phyloP scores from a whole-genome alignment of 306 rosid genomes.

The apple (Malus domestica) region DNA sequence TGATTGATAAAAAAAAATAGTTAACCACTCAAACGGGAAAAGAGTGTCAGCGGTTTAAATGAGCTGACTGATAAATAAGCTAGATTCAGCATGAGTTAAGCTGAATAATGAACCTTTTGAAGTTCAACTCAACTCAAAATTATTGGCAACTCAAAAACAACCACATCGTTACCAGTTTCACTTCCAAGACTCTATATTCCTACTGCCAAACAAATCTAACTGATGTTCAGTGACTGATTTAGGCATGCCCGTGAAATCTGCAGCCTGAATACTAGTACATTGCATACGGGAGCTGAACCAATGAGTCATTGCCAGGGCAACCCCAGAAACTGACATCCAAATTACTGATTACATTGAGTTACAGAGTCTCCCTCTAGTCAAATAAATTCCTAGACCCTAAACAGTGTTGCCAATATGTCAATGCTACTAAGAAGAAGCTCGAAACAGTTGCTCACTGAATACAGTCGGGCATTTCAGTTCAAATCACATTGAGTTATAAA shows the following conservation, averaged over 20 bases:
- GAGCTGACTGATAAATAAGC: neutral
- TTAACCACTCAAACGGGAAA: neutral
- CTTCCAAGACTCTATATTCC: neutral
- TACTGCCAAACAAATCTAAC: neutral
- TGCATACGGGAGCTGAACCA: neutral
- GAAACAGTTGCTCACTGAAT: neutral
- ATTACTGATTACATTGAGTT: neutral
- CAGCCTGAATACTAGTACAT: neutral
- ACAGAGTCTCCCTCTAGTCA: neutral
- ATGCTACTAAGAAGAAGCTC: neutral
- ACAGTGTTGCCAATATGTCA: neutral
- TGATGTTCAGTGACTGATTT: neutral
- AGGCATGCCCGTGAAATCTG: neutral
- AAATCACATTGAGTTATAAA: neutral
- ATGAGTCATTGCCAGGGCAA: neutral
- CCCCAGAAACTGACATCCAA: neutral
- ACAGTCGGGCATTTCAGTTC: neutral
- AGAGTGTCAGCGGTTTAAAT: neutral
- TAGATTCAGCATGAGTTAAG: neutral
- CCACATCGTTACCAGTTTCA: neutral
- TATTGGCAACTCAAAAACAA: neutral
- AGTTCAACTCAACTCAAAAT: neutral
- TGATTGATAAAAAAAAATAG: neutral
- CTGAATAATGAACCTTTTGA: neutral
- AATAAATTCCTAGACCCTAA: neutral